A percentile compares a stretch with the other conserved stretches of the same genome.
Evolutionary conservation across 306 rosid species (phyloP).

Genomic region (Biancaea sappan): DNA sequence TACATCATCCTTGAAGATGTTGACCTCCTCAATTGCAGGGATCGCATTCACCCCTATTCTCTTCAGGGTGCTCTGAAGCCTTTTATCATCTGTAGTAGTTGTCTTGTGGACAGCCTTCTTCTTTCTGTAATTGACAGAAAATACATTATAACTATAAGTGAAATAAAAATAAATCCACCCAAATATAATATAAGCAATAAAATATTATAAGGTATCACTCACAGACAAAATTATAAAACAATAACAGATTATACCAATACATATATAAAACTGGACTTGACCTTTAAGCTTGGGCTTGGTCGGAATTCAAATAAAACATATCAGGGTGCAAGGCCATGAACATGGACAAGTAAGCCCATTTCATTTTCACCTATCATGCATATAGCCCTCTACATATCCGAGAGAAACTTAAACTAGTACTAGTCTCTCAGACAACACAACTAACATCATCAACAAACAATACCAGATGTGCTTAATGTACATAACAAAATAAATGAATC

Average conservation of each 20-base stretch:
- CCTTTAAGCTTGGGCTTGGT: no score
- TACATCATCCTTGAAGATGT: slow-evolving; percentile 91
- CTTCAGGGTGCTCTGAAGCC: slow-evolving; percentile 98
- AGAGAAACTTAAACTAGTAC: background rate
- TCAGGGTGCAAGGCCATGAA: no score
- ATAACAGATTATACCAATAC: background rate
- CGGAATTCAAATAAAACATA: no score
- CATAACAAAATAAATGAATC: background rate
- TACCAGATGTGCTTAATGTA: background rate
- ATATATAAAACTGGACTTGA: no score
- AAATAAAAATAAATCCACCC: background rate
- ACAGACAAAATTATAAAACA: background rate
- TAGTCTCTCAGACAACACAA: background rate
- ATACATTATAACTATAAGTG: background rate
- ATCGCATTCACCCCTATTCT: slow-evolving; percentile 98
- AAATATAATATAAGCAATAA: background rate
- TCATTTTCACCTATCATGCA: no score
- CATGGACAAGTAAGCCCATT: no score
- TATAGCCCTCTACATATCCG: background rate
- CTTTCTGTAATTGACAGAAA: slow-evolving; percentile 59
- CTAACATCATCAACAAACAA: background rate
- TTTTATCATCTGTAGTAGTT: slow-evolving; percentile 89
- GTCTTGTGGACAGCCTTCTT: slow-evolving; percentile 99
- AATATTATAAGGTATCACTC: background rate
- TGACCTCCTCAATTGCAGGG: slow-evolving; percentile 96